These are phyloP conservation scores for Piloderma croceum DNA, from an alignment of 768 basidiomycete species.

Conservation along the genomic window DNA sequence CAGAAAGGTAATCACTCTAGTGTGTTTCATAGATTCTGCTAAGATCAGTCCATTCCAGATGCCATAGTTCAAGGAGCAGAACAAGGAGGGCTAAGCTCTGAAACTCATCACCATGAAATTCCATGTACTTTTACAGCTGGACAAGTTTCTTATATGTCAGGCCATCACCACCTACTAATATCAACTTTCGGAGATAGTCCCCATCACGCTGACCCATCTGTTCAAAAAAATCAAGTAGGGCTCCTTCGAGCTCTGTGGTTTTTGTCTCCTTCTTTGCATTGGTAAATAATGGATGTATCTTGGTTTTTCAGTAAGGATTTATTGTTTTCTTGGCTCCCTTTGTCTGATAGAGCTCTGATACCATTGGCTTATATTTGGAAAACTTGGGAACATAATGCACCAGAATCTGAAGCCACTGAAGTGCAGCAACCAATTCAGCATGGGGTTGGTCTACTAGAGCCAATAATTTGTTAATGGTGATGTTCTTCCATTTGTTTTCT, in stretches of 20 bases:
- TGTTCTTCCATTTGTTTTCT: slow-evolving; percentile 1
- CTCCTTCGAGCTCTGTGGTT: slow-evolving; percentile 26
- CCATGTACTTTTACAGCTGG: slow-evolving; percentile 11
- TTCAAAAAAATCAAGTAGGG: slow-evolving; percentile 26
- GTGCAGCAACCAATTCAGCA: slow-evolving; percentile 2
- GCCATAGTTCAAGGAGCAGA: slow-evolving; percentile 11
- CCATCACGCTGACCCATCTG: slow-evolving; percentile 26
- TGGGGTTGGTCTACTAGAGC: slow-evolving; percentile 5
- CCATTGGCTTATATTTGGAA: background rate
- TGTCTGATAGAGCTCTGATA: slow-evolving; percentile 5
- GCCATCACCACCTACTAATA: slow-evolving; percentile 31
- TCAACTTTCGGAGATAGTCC: slow-evolving; percentile 15
- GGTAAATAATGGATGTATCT: slow-evolving; percentile 25
- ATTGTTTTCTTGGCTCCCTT: slow-evolving; percentile 4
- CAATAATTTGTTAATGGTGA: slow-evolving; percentile 8
- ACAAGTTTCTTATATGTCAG: slow-evolving; percentile 28
- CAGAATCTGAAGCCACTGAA: slow-evolving; percentile 16
- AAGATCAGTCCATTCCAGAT: slow-evolving; percentile 14
- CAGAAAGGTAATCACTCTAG: slow-evolving; percentile 18
- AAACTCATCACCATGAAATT: slow-evolving; percentile 11
- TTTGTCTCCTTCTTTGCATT: slow-evolving; percentile 24
- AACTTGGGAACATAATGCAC: slow-evolving; percentile 10
- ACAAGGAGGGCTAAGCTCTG: slow-evolving; percentile 3
- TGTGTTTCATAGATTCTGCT: slow-evolving; percentile 21
- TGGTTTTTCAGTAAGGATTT: too few species aligned